Evolutionary conservation across 345 rosid genomes (phyloP), one percentile per base, ranked within the genome.

Genomic region (Eucalyptus tenuipes): DNA sequence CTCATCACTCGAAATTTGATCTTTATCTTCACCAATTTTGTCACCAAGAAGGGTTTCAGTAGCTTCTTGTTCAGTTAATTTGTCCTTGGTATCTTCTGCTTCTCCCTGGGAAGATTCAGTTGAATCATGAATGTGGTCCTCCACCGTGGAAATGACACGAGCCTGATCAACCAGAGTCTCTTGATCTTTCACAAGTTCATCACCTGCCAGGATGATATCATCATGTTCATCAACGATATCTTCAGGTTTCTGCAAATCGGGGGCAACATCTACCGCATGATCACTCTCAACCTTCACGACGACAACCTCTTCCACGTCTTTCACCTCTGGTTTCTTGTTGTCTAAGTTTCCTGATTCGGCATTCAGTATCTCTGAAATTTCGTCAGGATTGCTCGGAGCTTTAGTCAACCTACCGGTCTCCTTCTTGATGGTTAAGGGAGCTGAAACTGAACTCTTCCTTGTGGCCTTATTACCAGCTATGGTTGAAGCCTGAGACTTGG

Each of bases 401-500:
- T 42, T 48, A 6, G 8, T 40, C 47, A 22, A 22, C 84, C 27
- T 7, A 75, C 82, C 49, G 27, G 22, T 48, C 13, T 57, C 89
- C 91, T 88, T 93, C 91, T 55, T 90, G 79, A 64, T 59, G 27
- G 87, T 47, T 33, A 37, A 29, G 49, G 59, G 40, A 66, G 88
- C 91, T 59, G 81, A 75, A 75, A 37, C 47, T 75, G 84, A 12
- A 71, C 88, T 89, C 91, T 92, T 94, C 89, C 82, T 92, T 11
- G 53, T 10, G 44, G 85, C 89, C 55, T 80, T 87, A 17, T 89
- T 71, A 16, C 53, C 85, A 37, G 29, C 48, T 37, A 91, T 49
- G 47, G 89, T 64, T 18, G 71, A 85, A 13, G 91, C 85, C 53
- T n/a, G 93, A 31, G 94, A 48, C 49, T 93, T 92, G 37, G 42